These are phyloP conservation scores for Talaromyces sp. DNA, from an alignment of 2,329 filamentous ascomycete species.

Conservation along the genomic window DNA sequence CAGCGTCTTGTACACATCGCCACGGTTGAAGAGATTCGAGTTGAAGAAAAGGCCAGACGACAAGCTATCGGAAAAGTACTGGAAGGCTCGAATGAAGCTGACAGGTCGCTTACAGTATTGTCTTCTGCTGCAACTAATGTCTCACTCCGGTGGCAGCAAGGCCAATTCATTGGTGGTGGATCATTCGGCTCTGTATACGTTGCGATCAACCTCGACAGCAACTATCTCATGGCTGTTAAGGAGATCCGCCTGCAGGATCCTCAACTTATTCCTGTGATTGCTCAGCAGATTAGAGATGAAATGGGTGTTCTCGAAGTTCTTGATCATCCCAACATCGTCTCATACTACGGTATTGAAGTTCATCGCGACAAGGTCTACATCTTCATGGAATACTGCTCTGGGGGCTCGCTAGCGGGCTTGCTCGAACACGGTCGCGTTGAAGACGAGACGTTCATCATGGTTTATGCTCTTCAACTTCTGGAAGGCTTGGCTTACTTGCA, in stretches of 20 bases:
- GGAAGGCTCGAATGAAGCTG: conserved; percentile 91
- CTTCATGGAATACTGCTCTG: conserved; percentile 99
- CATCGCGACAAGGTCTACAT: conserved; percentile 99
- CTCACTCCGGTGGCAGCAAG: conserved; percentile 95
- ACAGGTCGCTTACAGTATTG: conserved; percentile 87
- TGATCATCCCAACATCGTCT: conserved; percentile 95
- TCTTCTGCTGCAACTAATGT: conserved; percentile 94
- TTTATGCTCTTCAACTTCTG: conserved; percentile 88
- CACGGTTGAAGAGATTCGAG: conserved; percentile 71
- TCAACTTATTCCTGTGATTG: conserved; percentile 89
- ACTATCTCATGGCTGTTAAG: conserved; percentile 96
- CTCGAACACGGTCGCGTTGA: conserved; percentile 95
- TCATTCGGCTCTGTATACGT: conserved; percentile 97
- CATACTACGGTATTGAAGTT: conserved; percentile 96
- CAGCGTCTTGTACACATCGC: conserved; percentile 69
- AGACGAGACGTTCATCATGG: conserved; percentile 95
- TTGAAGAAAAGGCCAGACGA: conserved; percentile 74
- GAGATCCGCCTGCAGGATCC: conserved; percentile 96
- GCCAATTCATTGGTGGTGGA: conserved; percentile 94
- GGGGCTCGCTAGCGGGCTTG: conserved; percentile 81
- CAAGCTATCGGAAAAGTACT: conserved; percentile 85
- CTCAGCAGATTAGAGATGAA: conserved; percentile 89
- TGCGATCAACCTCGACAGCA: conserved; percentile 93
- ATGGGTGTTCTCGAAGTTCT: conserved; percentile 94
- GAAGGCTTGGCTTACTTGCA: conserved; percentile 93